phyloP scores from a whole-genome alignment of 331 rosid species.

The Rhamnella rubrinervis region DNA sequence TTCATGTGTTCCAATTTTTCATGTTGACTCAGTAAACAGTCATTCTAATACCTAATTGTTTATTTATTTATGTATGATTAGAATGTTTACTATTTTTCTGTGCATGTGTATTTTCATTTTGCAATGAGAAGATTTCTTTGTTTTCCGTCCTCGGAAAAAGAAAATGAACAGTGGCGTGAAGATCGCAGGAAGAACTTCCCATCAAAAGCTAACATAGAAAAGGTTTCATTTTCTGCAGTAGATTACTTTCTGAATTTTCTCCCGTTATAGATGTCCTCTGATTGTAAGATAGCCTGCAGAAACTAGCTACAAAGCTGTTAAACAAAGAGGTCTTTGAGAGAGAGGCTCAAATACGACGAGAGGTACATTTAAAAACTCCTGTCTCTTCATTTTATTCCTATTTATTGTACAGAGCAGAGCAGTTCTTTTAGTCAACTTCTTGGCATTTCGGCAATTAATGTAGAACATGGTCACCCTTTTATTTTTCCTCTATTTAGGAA shows the following conservation, averaged over 20 bases:
- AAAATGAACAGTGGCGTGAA: conserved; percentile 84
- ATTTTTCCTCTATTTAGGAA: neutral
- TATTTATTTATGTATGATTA: neutral
- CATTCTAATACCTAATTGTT: neutral
- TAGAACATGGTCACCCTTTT: neutral
- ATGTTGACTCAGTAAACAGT: neutral
- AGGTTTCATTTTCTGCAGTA: conserved; percentile 44
- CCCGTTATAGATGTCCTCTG: conserved; percentile 14
- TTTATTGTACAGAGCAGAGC: neutral
- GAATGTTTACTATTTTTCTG: neutral
- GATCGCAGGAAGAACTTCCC: conserved; percentile 78
- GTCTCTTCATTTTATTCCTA: too few relatives aligned
- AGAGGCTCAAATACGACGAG: conserved; percentile 50
- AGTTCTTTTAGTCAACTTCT: neutral
- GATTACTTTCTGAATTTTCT: conserved; percentile 2
- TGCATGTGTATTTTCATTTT: conserved; percentile 10
- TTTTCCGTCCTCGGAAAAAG: conserved; percentile 59
- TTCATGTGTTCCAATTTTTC: too few relatives aligned
- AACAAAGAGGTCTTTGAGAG: conserved; percentile 37
- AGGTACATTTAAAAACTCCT: conserved; percentile 35
- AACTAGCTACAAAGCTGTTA: conserved; percentile 25
- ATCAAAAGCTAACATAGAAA: conserved; percentile 38
- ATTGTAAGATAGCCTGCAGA: conserved; percentile 44
- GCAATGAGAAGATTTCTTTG: conserved; percentile 44
- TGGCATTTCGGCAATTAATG: neutral